phyloP scores from a whole-genome alignment of 768 basidiomycete species.

The Leccinum longicurvipes region DNA sequence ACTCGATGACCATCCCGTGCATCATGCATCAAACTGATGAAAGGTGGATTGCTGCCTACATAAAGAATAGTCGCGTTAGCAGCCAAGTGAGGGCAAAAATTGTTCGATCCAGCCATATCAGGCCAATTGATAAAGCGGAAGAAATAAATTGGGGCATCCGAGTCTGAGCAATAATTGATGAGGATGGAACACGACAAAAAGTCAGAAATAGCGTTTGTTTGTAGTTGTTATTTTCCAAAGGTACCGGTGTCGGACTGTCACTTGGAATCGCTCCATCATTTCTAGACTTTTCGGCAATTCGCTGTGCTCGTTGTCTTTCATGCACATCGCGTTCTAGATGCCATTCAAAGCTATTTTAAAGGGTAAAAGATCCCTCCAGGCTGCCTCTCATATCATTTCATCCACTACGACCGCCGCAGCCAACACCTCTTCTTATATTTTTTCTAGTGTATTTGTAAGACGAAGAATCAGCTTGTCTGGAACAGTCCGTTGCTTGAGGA shows the following conservation, averaged over 20 bases:
- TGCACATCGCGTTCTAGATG: slow-evolving; percentile 22
- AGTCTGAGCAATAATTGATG: too few species aligned
- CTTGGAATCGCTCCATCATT: slow-evolving; percentile 4
- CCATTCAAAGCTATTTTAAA: slow-evolving; percentile 34
- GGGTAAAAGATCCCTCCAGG: slow-evolving; percentile 53
- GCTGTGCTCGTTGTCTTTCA: slow-evolving; percentile 14
- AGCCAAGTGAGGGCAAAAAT: too few species aligned
- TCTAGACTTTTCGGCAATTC: not conserved
- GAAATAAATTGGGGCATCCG: too few species aligned
- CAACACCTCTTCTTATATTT: slow-evolving; percentile 31
- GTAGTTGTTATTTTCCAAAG: slow-evolving; percentile 24
- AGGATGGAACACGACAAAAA: too few species aligned
- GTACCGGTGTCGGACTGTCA: slow-evolving; percentile 6
- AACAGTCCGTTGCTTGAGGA: slow-evolving; percentile 29
- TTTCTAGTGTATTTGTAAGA: slow-evolving; percentile 32
- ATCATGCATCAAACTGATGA: too few species aligned
- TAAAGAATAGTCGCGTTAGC: too few species aligned
- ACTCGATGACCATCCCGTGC: too few species aligned
- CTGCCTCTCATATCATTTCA: slow-evolving; percentile 41
- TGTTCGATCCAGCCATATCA: too few species aligned
- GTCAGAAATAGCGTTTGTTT: slow-evolving; percentile 26
- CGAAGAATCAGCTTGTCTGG: slow-evolving; percentile 31
- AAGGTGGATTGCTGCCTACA: too few species aligned
- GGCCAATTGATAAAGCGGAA: too few species aligned
- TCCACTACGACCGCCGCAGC: slow-evolving; percentile 29